phyloP scores from a whole-genome alignment of 2,329 filamentous ascomycete genomes.

The Neopestalotiopsis sp. region DNA sequence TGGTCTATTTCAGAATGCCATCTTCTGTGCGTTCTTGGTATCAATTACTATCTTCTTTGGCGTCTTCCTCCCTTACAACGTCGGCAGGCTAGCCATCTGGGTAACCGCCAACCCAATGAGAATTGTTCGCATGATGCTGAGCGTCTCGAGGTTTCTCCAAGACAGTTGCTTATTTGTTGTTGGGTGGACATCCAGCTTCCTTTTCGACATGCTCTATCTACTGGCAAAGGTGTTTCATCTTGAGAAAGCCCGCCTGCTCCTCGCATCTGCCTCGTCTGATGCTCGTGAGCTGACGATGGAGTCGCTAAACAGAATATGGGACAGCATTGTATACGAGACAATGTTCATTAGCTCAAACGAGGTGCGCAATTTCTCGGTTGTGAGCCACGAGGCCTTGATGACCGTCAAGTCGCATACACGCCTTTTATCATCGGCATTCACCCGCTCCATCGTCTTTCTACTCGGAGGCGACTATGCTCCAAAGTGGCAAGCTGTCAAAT shows the following conservation, averaged over 20 bases:
- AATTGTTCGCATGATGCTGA: conserved; percentile 74
- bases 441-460: conserved; percentile 46
- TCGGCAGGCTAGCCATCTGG: conserved; percentile 83
- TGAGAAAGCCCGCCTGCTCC: conserved; percentile 28
- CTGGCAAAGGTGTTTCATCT: conserved; percentile 41
- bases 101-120: conserved; percentile 80
- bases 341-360: conserved; percentile 60
- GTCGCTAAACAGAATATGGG: conserved; percentile 49
- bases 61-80: conserved; percentile 90
- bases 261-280: conserved; percentile 29
- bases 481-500: conserved; percentile 32
- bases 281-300: conserved; percentile 27
- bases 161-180: conserved; percentile 72
- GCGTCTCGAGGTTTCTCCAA: conserved; percentile 77
- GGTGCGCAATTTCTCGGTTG: conserved; percentile 76
- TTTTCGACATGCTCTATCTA: conserved; percentile 45
- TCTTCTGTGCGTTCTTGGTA: conserved; percentile 92
- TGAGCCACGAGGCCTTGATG: conserved; percentile 74
- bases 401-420: conserved; percentile 60
- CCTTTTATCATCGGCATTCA: conserved; percentile 44
- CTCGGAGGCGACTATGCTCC: conserved; percentile 47
- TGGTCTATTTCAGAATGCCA: conserved; percentile 89
- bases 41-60: conserved; percentile 84
- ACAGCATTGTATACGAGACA: conserved; percentile 55
- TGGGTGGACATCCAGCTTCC: conserved; percentile 56